Percentiles rank a stretch among this genome's conserved stretches.
These are phyloP conservation scores for Curvularia verruculosa DNA, from an alignment of 2,329 filamentous ascomycete species.

Conservation along the genomic window DNA sequence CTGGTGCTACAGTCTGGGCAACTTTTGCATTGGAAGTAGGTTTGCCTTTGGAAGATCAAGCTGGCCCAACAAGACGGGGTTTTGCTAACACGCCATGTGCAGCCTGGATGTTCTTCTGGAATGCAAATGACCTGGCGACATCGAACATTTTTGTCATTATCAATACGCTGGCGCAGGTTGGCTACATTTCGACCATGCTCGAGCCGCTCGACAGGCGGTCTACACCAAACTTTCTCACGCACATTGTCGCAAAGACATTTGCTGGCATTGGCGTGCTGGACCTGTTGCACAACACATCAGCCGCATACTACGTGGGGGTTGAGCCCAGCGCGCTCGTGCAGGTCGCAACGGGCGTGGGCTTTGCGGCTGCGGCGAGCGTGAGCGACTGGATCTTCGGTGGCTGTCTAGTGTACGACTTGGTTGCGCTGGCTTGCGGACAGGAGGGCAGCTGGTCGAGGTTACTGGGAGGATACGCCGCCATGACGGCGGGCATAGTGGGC, in stretches of 20 bases:
- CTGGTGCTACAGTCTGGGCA: constrained; percentile 63
- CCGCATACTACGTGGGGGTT: constrained; percentile 61
- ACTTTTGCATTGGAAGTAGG: constrained; percentile 64
- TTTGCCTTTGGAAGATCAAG: constrained; percentile 13
- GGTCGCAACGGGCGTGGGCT: constrained; percentile 60
- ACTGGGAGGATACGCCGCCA: constrained; percentile 59
- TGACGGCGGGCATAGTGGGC: constrained; percentile 60
- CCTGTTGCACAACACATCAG: constrained; percentile 63
- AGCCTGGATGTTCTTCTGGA: constrained; percentile 70
- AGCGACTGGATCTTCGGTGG: constrained; percentile 68
- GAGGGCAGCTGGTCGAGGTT: constrained; percentile 58
- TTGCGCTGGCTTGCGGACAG: constrained; percentile 62
- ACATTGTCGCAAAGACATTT: constrained; percentile 65
- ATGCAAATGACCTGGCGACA: constrained; percentile 56
- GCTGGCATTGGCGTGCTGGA: constrained; percentile 66
- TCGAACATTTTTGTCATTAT: constrained; percentile 63
- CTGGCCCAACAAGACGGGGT: not conserved
- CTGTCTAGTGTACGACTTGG: constrained; percentile 64
- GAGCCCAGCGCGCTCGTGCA: constrained; percentile 57
- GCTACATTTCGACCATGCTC: constrained; percentile 59
- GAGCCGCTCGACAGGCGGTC: constrained; percentile 58
- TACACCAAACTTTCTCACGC: constrained; percentile 61
- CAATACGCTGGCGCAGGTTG: constrained; percentile 62
- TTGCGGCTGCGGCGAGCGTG: constrained; percentile 55
- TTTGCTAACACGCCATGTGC: not conserved